Conservation (phyloP, 441 rosid species). For the Populus hybrid region DNA sequence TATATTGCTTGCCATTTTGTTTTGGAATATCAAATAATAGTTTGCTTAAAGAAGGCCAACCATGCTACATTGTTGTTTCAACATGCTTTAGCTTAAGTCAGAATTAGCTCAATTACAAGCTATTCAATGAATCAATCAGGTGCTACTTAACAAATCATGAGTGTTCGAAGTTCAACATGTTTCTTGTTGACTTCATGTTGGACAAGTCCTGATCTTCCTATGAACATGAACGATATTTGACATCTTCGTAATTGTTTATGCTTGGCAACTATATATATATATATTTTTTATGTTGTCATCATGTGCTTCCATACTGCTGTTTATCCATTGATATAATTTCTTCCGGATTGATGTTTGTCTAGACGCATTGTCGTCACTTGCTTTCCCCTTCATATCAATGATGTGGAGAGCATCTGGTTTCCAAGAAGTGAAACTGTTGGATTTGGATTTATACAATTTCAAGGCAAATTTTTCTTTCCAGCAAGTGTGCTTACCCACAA, state of each 20-base stretch:
- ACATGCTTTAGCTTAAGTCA: no score
- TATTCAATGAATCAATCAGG: not conserved
- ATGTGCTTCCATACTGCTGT: not conserved
- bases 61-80: not conserved
- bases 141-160: not conserved
- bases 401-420: not conserved
- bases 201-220: not conserved
- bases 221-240: not conserved
- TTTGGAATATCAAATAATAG: not conserved
- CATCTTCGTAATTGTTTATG: not conserved
- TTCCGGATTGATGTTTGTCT: not conserved
- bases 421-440: not conserved
- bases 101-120: no score
- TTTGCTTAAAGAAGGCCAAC: not conserved
- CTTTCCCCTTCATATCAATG: not conserved
- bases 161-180: not conserved
- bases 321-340: no score
- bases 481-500: not conserved
- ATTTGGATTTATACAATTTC: not conserved
- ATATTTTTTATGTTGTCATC: not conserved
- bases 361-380: not conserved
- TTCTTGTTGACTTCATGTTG: not conserved
- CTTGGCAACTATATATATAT: no score
- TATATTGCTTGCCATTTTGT: not conserved
- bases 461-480: not conserved